Evolutionary conservation across 768 basidiomycete genomes (phyloP), one percentile per base, ranked within the genome.

Genomic region (Suillus occidentalis): DNA sequence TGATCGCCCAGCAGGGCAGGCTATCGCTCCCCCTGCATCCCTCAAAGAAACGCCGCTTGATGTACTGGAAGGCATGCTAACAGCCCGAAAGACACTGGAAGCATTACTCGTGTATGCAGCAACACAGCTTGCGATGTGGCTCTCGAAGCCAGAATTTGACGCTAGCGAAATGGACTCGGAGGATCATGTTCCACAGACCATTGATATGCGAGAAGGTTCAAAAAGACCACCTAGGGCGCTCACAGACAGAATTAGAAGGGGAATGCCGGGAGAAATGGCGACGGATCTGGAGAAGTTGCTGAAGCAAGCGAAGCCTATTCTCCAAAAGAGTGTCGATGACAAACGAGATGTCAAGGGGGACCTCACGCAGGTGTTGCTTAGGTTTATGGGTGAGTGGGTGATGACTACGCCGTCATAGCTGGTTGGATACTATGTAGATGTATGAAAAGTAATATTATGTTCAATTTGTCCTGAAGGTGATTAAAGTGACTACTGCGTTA

Each of bases 231-330:
- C 84, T 59, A 73, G 83, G 71, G 80, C 85, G 53, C 75, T 91
- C 75, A 86, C 88, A 64, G 88, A 90, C 66, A 79, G 89, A 42
- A 68, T 91, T 69, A 79, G 91, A 70, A 78, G 91, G 66, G 91
- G 90, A 0, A 88, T 92, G 88, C 89, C 89, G 9, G 89, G 89
- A 2, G 92, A 94, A 77, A 87, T 93, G 84, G 87, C 86, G 47
- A 82, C 83, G 1, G 92, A 94, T 73, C 68, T 94, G 66, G 87
- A 89, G 71, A 79, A 84, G 5, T 73, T 93, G 69, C 63, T 94
- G 75, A 85, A 76, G 65, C 91, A 87, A 69, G 83, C 90, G 16
- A 87, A 85, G 68, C 83, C 87, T 0, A 75, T 91, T 42, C 76
- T 94, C 31, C 81, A 78, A 16, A 89, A 90, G 73, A 86, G 85